Evolutionary conservation across 2,329 filamentous ascomycete species (phyloP).

Genomic region (Ploettnerulaceae sp.): DNA sequence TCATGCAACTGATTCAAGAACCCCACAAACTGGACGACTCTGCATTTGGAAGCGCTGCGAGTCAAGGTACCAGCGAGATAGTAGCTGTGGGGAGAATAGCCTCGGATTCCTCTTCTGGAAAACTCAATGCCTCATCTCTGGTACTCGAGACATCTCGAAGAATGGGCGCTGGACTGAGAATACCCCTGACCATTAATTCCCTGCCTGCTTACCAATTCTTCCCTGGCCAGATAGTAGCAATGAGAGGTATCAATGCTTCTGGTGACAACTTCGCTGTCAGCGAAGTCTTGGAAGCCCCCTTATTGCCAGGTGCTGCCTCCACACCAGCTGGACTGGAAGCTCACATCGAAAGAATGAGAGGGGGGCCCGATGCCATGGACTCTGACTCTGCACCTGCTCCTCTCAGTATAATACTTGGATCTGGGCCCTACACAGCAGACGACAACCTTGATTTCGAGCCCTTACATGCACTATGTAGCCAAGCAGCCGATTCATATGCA

Average conservation of each 20-base stretch:
- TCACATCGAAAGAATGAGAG: constrained; percentile 64
- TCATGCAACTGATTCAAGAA: constrained; percentile 66
- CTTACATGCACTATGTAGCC: constrained; percentile 72
- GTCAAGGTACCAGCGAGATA: constrained; percentile 78
- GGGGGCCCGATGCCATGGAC: constrained; percentile 59
- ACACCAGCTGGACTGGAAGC: constrained; percentile 58
- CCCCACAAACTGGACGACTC: constrained; percentile 72
- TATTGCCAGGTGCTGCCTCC: constrained; percentile 71
- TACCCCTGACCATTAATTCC: constrained; percentile 71
- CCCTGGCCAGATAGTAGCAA: constrained; percentile 86
- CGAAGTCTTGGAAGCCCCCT: constrained; percentile 69
- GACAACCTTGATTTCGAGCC: constrained; percentile 89
- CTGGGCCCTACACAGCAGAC: constrained; percentile 88
- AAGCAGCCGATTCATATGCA: constrained; percentile 67
- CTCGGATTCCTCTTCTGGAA: constrained; percentile 80
- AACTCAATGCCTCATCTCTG: constrained; percentile 77
- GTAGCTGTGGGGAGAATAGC: constrained; percentile 89
- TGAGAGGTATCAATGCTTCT: constrained; percentile 81
- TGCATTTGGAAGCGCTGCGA: constrained; percentile 81
- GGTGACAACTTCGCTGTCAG: constrained; percentile 77
- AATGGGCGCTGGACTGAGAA: constrained; percentile 74
- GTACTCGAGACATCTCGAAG: constrained; percentile 84
- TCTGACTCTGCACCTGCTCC: constrained; percentile 56
- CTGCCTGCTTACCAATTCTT: constrained; percentile 77
- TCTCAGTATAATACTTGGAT: constrained; percentile 70